phyloP scores from a whole-genome alignment of 768 basidiomycete genomes.

The Trametes elegans region DNA sequence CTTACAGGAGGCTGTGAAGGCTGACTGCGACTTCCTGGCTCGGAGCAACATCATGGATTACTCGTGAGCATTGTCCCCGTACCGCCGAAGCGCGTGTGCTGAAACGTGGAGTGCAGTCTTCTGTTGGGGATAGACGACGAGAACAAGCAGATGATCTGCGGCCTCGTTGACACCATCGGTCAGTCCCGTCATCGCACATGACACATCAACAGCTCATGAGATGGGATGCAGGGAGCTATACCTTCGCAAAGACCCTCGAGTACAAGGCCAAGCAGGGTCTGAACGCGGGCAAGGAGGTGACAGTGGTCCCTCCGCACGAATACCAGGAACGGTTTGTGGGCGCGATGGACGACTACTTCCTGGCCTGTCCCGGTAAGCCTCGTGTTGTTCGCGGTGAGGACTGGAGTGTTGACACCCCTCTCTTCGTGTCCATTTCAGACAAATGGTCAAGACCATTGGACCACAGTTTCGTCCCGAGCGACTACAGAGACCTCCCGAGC shows the following conservation, averaged over 20 bases:
- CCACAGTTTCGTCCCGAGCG: constrained; percentile 28
- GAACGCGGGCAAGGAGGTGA: constrained; percentile 69
- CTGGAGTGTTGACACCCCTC: neutral
- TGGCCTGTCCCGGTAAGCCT: constrained; percentile 67
- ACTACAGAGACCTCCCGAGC: constrained; percentile 31
- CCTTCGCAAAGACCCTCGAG: constrained; percentile 83
- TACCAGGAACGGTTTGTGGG: constrained; percentile 76
- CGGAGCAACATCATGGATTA: constrained; percentile 86
- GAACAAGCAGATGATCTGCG: constrained; percentile 67
- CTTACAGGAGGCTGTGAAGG: constrained; percentile 62
- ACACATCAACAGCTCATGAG: neutral
- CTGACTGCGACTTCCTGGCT: constrained; percentile 72
- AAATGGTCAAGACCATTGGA: constrained; percentile 40
- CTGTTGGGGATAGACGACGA: constrained; percentile 71
- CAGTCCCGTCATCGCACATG: neutral
- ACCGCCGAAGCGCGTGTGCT: neutral
- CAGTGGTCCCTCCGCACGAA: constrained; percentile 76
- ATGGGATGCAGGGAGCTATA: constrained; percentile 64
- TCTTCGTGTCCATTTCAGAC: constrained; percentile 22
- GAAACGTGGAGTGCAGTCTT: constrained; percentile 40
- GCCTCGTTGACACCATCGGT: constrained; percentile 85
- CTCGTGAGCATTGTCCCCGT: constrained; percentile 50
- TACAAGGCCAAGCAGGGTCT: constrained; percentile 82
- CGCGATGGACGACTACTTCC: constrained; percentile 71
- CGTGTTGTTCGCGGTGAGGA: too few species aligned